These are phyloP conservation scores for Zancudomyces culisetae DNA, from an alignment of 371 early-diverging fungal genomes.

Conservation along the genomic window DNA sequence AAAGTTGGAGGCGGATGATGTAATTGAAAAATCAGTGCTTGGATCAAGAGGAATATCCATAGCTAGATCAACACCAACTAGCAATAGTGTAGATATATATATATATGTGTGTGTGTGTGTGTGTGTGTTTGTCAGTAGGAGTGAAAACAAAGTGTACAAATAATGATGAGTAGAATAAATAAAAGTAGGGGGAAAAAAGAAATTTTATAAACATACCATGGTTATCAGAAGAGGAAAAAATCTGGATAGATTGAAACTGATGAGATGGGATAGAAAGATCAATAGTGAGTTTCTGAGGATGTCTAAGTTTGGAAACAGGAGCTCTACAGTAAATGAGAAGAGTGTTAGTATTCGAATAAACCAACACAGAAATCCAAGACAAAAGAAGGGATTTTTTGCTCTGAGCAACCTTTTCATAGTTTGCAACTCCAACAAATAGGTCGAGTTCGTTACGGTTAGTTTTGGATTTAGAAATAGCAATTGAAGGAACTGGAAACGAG, in stretches of 20 bases:
- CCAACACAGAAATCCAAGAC: background rate
- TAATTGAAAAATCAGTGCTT: too few relatives aligned
- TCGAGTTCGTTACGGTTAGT: background rate
- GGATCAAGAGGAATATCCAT: too few relatives aligned
- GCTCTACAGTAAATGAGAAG: background rate
- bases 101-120: too few relatives aligned
- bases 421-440: background rate
- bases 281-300: background rate
- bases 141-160: too few relatives aligned
- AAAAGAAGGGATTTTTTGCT: background rate
- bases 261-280: background rate
- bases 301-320: background rate
- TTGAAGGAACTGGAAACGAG: background rate
- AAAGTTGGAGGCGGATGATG: too few relatives aligned
- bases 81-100: too few relatives aligned
- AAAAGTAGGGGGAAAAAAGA: too few relatives aligned
- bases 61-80: too few relatives aligned
- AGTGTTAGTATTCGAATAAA: background rate
- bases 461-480: background rate
- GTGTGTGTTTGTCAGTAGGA: too few relatives aligned
- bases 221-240: background rate
- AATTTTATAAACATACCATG: constrained; percentile 1
- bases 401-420: too few relatives aligned
- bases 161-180: too few relatives aligned
- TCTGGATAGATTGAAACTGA: background rate